phyloP scores from a whole-genome alignment of 306 rosid species.

The Dalbergia cultrata region DNA sequence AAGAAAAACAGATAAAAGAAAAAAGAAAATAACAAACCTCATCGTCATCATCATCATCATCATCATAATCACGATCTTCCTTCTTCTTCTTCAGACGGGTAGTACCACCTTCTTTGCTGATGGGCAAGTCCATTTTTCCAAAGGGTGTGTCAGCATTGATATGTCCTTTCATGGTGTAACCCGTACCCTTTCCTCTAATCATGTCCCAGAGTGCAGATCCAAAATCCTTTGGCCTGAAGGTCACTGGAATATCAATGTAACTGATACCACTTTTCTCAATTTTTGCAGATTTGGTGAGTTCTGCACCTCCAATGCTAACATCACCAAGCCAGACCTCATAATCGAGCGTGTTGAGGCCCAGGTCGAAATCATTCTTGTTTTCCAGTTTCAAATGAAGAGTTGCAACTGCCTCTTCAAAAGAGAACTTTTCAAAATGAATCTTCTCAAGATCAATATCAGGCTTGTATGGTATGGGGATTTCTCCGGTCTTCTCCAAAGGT shows the following conservation, averaged over 20 bases:
- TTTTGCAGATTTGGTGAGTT: slow-evolving; percentile 73
- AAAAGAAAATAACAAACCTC: slow-evolving; percentile 65
- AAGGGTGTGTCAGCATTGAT: slow-evolving; percentile 91
- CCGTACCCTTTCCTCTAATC: slow-evolving; percentile 94
- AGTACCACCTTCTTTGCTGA: slow-evolving; percentile 92
- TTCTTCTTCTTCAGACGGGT: slow-evolving; percentile 84
- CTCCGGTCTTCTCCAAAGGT: slow-evolving; percentile 92
- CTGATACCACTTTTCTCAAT: slow-evolving; percentile 68
- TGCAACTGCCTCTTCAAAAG: slow-evolving; percentile 90
- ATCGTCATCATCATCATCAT: slow-evolving; percentile 61
- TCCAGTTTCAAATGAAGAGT: slow-evolving; percentile 87
- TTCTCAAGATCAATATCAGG: slow-evolving; percentile 93
- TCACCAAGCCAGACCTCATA: slow-evolving; percentile 90
- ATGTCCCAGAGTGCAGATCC: slow-evolving; percentile 98
- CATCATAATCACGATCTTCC: slow-evolving; percentile 69
- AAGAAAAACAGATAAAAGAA: slow-evolving; percentile 26
- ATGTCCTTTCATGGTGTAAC: slow-evolving; percentile 83
- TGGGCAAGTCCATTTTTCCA: slow-evolving; percentile 92
- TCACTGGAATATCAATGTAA: slow-evolving; percentile 75
- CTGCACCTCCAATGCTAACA: slow-evolving; percentile 77
- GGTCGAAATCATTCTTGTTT: slow-evolving; percentile 92
- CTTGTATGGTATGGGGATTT: slow-evolving; percentile 94
- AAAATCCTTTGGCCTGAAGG: slow-evolving; percentile 92
- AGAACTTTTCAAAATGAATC: slow-evolving; percentile 75
- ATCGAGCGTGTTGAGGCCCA: slow-evolving; percentile 77